Base-by-base conservation (phyloP, 2,329 filamentous ascomycete genomes). In the Aspergillus fructus region DNA sequence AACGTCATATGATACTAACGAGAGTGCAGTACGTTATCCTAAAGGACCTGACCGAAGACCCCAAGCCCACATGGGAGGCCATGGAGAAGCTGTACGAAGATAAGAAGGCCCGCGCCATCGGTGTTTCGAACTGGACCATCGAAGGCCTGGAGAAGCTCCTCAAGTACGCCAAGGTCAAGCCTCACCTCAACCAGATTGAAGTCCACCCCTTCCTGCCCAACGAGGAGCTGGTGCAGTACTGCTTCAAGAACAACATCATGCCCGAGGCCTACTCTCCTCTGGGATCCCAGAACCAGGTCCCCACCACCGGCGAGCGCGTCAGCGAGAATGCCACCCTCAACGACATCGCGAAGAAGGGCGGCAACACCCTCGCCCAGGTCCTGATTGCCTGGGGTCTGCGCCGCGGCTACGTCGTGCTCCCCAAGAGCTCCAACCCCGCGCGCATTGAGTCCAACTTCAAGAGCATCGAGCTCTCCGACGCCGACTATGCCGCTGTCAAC, bases 71-170 rank as follows among this genome's bases (percentile, higher is more conserved):
- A 72, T 92, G 70, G 89, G 85, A 89, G 67, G 84, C 83, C 30
- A 85, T 93, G 79, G 81, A 86, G 69, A 83, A 83, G 45, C 66
- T 87, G 19, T 76, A 85, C 33, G 70, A 74, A 12, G 82, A 83
- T 1, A 88, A 88, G 61, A 83, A 83, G 59, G 86, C 85, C 49
- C 82, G 80, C 63, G 85, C 87, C 55, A 91, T 94, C 64, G 90
- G 90, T 51, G 86, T 94, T 13, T 90, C 87, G 67, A 94, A 93
- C 77, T 93, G 89, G 75, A 77, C 77, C 53, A 79, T 81, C n/a
- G 66, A 69, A 12, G 77, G 81, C 39, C 71, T 84, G 13, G 72
- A 82, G 61, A 67, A 75, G 55, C 74, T 84, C 55, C 64, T 79
- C 41, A 68, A 70, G 59, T 71, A 69, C 64, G 74, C 76, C 64